A percentile compares a stretch with the other conserved stretches of the same genome.
Conservation (phyloP, 352 stramenopile species). For the Phytopythium boreale region DNA sequence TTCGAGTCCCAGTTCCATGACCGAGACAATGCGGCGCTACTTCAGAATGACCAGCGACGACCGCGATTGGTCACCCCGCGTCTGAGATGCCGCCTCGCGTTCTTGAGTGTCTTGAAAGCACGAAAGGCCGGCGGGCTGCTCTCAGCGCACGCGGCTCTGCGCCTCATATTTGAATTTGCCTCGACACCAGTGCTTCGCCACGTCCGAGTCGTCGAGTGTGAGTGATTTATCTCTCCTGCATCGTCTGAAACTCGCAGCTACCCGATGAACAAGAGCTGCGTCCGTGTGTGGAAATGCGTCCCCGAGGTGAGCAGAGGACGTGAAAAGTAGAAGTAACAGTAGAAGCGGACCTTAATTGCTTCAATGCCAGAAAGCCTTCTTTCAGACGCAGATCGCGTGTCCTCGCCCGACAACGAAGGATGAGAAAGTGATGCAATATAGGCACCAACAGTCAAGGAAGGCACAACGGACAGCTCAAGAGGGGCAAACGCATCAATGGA, state of each 20-base stretch:
- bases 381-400: neutral
- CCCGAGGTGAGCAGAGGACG: neutral
- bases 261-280: neutral
- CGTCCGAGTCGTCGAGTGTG: neutral
- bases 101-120: constrained; percentile 3
- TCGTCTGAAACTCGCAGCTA: neutral
- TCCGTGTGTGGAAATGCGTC: neutral
- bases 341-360: neutral
- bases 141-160: neutral
- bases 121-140: neutral
- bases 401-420: no score
- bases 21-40: neutral
- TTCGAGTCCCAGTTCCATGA: neutral
- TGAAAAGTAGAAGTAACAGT: neutral
- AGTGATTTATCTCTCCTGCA: neutral
- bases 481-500: no score
- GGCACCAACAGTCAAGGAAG: no score
- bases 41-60: neutral
- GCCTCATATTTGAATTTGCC: neutral
- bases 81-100: neutral
- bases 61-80: neutral
- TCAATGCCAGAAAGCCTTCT: neutral
- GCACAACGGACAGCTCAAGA: no score
- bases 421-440: no score
- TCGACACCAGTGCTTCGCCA: neutral